Conservation (phyloP, 1,284 basidiomycete species). For the Violaceomyces palustris region DNA sequence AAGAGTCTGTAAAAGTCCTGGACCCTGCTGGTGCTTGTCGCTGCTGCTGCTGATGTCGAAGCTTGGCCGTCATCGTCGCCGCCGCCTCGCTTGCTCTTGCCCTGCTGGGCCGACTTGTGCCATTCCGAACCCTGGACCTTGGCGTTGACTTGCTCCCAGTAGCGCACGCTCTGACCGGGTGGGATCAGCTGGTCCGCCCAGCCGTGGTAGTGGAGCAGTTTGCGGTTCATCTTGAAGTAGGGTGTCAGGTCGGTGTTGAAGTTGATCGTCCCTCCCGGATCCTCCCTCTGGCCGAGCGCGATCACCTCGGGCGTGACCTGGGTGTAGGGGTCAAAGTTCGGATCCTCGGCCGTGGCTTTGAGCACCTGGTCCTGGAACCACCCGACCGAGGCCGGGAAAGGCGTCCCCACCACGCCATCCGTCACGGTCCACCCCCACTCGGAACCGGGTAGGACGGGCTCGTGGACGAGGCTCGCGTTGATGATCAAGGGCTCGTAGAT, state of each 20-base stretch:
- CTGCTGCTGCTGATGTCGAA: too few species aligned
- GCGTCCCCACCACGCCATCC: slow-evolving; percentile 11
- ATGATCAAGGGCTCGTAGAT: slow-evolving; percentile 11
- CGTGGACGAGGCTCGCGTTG: slow-evolving; percentile 10
- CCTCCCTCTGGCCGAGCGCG: slow-evolving; percentile 5
- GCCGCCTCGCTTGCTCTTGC: too few species aligned
- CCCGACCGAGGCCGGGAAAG: slow-evolving; percentile 5
- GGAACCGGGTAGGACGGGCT: slow-evolving; percentile 15
- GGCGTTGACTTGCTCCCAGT: slow-evolving; percentile 52
- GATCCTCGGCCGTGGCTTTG: slow-evolving; percentile 6
- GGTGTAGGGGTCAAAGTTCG: slow-evolving; percentile 10
- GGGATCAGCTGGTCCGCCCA: slow-evolving; percentile 53
- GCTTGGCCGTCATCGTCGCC: too few species aligned
- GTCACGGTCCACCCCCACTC: slow-evolving; percentile 14
- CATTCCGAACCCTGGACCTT: too few species aligned
- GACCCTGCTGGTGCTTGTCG: too few species aligned
- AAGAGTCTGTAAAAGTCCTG: slow-evolving; percentile 56
- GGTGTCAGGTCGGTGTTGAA: slow-evolving; percentile 41
- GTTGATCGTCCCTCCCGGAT: slow-evolving; percentile 20
- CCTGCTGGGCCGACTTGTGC: too few species aligned
- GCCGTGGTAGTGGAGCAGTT: slow-evolving; percentile 52
- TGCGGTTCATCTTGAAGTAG: slow-evolving; percentile 46
- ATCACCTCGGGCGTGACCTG: slow-evolving; percentile 15
- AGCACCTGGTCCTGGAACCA: slow-evolving; percentile 31
- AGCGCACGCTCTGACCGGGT: slow-evolving; percentile 52